Evolutionary conservation across 2,329 filamentous ascomycete genomes (phyloP), one percentile per base, ranked within the genome.

Genomic region (Venturia aucupariae): DNA sequence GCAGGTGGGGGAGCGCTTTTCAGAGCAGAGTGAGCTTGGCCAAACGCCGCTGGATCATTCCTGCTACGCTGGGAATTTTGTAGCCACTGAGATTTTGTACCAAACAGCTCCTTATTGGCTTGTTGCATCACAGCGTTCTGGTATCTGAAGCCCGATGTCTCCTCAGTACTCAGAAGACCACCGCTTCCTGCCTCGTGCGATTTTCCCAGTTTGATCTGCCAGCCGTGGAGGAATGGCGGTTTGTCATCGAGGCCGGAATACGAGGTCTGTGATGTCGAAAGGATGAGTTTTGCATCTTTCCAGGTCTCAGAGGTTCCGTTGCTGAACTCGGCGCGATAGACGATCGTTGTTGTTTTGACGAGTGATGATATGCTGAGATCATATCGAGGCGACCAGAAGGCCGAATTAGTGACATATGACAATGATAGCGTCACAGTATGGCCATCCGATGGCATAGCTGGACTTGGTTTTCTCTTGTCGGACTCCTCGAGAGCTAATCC

Each of bases 271-370:
- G 84, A 87, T 0, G 84, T 88, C 2, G 86, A 88, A 5, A 89
- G 79, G 0, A 80, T 80, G 44, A 89, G 74, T 67, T 81, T 83
- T 71, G 83, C 82, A 72, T 83, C 81, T 38, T 76, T 77, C 86
- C 86, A 89, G 0, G 81, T 83, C 74, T 89, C 86, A 0, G 82
- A 84, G 0, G 84, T 87, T 61, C 76, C 76, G 73, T 89, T 89
- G 65, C 79, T 81, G 62, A 88, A 80, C 67, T 82, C 80, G 1
- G 86, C 85, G 64, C 86, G 83, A 70, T 88, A 89, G 68, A 80
- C 81, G 17, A 88, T 76, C 4, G 74, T 74, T 1, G 79, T 84
- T 0, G 80, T 79, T 60, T 79, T 80, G 24, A 73, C 77, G 0
- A 81, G 79, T 1, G 85, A 86, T 15, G 79, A 83, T n/a, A 89